phyloP scores from a whole-genome alignment of 768 basidiomycete genomes.

The Lactifluus volemus region DNA sequence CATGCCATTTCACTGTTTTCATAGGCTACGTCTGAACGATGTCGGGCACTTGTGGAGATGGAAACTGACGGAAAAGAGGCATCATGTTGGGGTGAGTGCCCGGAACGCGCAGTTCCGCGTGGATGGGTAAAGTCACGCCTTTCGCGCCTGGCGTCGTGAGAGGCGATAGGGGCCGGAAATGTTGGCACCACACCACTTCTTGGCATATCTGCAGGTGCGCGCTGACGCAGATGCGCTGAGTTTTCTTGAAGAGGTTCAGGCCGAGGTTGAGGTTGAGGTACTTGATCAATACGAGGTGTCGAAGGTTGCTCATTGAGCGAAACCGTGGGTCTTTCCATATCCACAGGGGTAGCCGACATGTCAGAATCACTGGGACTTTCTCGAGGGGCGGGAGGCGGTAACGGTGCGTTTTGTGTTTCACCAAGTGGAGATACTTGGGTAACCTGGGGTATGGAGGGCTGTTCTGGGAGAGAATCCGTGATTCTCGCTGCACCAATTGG shows the following conservation, averaged over 20 bases:
- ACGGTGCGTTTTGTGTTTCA: too few species aligned
- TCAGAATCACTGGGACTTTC: neutral
- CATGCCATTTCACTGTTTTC: neutral
- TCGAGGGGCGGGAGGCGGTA: neutral
- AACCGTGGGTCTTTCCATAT: neutral
- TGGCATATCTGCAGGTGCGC: neutral
- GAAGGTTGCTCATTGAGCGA: neutral
- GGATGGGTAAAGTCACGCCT: neutral
- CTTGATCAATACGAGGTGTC: too few species aligned
- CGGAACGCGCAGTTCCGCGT: neutral
- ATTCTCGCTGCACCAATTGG: too few species aligned
- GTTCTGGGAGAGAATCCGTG: too few species aligned
- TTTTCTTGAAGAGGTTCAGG: neutral
- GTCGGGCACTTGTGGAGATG: neutral
- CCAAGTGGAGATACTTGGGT: too few species aligned
- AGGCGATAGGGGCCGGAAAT: neutral
- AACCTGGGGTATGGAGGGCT: too few species aligned
- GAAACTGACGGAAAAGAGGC: too few species aligned
- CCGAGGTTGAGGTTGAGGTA: neutral
- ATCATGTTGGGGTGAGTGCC: neutral
- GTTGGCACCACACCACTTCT: neutral
- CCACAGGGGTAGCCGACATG: neutral
- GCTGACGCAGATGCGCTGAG: neutral
- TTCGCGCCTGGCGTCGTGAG: neutral
- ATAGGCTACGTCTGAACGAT: neutral